These are phyloP conservation scores for Chiua virens DNA, from an alignment of 768 basidiomycete species.

Conservation along the genomic window DNA sequence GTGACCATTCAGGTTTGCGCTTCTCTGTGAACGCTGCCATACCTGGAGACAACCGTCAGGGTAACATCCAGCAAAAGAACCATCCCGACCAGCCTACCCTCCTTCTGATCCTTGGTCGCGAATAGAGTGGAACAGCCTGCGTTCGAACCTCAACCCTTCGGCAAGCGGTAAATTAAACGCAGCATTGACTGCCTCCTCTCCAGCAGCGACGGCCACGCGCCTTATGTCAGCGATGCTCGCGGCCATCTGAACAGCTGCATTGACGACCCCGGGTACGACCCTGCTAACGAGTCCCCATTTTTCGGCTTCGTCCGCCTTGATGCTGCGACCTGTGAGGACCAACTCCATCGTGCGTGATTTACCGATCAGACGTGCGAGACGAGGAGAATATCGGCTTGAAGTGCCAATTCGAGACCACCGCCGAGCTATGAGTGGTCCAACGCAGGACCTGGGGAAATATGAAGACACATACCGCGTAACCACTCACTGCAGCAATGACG, in stretches of 20 bases:
- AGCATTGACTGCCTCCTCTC: slow-evolving; percentile 94
- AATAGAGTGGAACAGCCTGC: slow-evolving; percentile 91
- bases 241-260: slow-evolving; percentile 83
- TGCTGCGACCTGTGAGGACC: slow-evolving; percentile 81
- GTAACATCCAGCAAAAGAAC: neutral
- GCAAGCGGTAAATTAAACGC: slow-evolving; percentile 80
- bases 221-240: slow-evolving; percentile 80
- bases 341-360: slow-evolving; percentile 96
- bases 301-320: slow-evolving; percentile 80
- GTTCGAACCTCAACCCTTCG: slow-evolving; percentile 86
- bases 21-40: slow-evolving; percentile 96
- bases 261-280: slow-evolving; percentile 79
- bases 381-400: slow-evolving; percentile 97
- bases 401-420: slow-evolving; percentile 94
- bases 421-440: slow-evolving; percentile 65
- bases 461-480: slow-evolving; percentile 71
- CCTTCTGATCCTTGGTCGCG: slow-evolving; percentile 93
- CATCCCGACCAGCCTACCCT: slow-evolving; percentile 54
- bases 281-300: slow-evolving; percentile 86
- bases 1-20: slow-evolving; percentile 80
- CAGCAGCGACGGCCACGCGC: slow-evolving; percentile 78
- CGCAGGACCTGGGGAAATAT: neutral
- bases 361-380: slow-evolving; percentile 80
- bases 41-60: slow-evolving; percentile 45
- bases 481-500: slow-evolving; percentile 94